phyloP scores from a whole-genome alignment of 331 rosid genomes.

The Rosa hybrid region DNA sequence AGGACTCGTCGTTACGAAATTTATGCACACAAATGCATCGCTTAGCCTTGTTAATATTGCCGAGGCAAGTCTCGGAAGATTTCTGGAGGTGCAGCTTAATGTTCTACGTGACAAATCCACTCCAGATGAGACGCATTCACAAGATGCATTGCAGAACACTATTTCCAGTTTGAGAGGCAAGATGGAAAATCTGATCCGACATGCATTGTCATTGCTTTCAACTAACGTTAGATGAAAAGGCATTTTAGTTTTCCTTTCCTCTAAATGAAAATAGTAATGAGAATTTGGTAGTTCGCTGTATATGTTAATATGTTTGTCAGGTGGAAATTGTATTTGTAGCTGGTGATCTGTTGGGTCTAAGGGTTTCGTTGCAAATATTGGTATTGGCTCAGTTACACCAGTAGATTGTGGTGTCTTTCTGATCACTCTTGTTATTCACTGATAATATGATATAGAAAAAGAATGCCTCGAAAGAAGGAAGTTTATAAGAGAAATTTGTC shows the following conservation, averaged over 20 bases:
- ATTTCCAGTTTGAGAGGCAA: conserved; percentile 51
- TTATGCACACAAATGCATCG: conserved; percentile 70
- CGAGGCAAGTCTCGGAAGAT: conserved; percentile 59
- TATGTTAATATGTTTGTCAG: not conserved
- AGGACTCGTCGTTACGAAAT: conserved; percentile 72
- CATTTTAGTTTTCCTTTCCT: not conserved
- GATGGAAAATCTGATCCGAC: conserved; percentile 51
- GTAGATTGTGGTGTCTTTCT: not conserved
- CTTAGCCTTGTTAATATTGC: conserved; percentile 72
- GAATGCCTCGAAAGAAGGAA: not conserved
- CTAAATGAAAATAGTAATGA: not conserved
- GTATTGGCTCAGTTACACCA: not conserved
- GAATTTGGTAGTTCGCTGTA: not conserved
- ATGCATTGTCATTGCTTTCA: conserved; percentile 50
- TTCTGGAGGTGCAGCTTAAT: conserved; percentile 73
- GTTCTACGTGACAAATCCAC: conserved; percentile 41
- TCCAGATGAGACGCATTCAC: conserved; percentile 36
- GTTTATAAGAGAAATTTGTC: too few species aligned
- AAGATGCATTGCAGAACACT: conserved; percentile 52
- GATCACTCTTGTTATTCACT: not conserved
- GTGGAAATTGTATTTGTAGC: not conserved
- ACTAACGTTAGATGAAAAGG: conserved; percentile 36
- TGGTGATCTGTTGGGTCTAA: not conserved
- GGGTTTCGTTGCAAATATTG: not conserved
- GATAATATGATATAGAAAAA: too few species aligned